These are phyloP conservation scores for Corylus heterophylla DNA, from an alignment of 306 rosid genomes.

Conservation along the genomic window DNA sequence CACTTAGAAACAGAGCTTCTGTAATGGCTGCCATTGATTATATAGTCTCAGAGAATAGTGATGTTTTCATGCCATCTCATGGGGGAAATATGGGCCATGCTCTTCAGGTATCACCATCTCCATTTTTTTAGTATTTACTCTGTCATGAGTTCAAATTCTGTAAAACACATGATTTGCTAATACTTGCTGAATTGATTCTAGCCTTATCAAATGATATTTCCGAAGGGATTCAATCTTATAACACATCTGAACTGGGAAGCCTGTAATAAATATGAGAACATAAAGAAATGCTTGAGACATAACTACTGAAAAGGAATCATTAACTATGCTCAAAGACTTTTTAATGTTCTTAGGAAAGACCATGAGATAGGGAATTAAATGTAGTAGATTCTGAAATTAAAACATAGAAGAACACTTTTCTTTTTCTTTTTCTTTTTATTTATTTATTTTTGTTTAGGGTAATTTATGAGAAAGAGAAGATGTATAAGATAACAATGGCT, in stretches of 20 bases:
- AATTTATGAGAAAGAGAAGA: background rate
- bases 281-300: background rate
- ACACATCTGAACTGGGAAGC: background rate
- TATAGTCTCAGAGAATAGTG: slow-evolving; percentile 81
- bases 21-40: slow-evolving; percentile 95
- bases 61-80: slow-evolving; percentile 98
- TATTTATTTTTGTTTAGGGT: background rate
- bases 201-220: background rate
- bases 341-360: no score
- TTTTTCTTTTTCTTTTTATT: background rate
- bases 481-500: background rate
- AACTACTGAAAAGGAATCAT: background rate
- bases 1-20: slow-evolving; percentile 73
- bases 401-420: background rate
- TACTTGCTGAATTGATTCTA: background rate
- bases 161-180: background rate
- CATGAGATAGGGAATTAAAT: background rate
- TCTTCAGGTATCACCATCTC: slow-evolving; percentile 59
- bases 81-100: slow-evolving; percentile 99
- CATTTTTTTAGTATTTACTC: background rate
- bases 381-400: background rate
- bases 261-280: background rate
- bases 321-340: background rate
- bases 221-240: background rate
- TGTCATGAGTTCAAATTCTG: background rate